These are phyloP conservation scores for Nannizziopsis barbatae DNA, from an alignment of 2,329 filamentous ascomycete species.

Conservation along the genomic window DNA sequence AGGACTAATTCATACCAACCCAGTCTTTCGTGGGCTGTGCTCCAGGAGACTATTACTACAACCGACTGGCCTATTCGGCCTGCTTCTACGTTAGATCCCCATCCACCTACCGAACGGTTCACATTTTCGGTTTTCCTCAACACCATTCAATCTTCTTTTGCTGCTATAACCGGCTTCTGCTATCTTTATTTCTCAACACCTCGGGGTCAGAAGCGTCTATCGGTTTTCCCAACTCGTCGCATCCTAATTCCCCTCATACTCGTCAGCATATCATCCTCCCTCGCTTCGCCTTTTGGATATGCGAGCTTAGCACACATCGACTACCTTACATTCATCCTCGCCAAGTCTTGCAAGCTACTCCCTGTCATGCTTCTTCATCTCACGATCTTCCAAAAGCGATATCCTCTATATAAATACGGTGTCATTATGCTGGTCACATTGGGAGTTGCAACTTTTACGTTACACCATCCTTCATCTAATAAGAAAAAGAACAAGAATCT, in stretches of 20 bases:
- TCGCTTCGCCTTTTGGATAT: conserved; percentile 93
- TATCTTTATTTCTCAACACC: conserved; percentile 64
- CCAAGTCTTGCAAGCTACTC: conserved; percentile 97
- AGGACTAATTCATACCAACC: neutral
- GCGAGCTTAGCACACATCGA: conserved; percentile 86
- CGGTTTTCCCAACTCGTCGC: conserved; percentile 61
- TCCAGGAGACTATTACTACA: conserved; percentile 95
- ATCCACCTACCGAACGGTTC: conserved; percentile 55
- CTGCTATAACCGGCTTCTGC: conserved; percentile 65
- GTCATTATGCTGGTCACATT: conserved; percentile 84
- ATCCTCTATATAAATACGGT: conserved; percentile 91
- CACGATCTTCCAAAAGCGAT: conserved; percentile 75
- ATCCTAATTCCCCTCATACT: conserved; percentile 72
- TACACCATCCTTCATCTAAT: conserved; percentile 60
- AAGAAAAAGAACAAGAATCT: conserved; percentile 42
- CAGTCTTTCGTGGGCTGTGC: conserved; percentile 86
- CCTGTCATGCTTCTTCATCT: conserved; percentile 97
- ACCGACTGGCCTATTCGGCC: conserved; percentile 61
- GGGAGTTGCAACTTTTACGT: conserved; percentile 88
- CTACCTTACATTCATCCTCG: conserved; percentile 94
- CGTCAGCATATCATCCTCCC: conserved; percentile 74
- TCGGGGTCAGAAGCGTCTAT: conserved; percentile 34
- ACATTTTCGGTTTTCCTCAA: conserved; percentile 92
- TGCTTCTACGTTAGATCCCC: conserved; percentile 34
- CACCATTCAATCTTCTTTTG: conserved; percentile 86